Conservation (phyloP, 345 rosid species). For the Hibiscus syriacus region DNA sequence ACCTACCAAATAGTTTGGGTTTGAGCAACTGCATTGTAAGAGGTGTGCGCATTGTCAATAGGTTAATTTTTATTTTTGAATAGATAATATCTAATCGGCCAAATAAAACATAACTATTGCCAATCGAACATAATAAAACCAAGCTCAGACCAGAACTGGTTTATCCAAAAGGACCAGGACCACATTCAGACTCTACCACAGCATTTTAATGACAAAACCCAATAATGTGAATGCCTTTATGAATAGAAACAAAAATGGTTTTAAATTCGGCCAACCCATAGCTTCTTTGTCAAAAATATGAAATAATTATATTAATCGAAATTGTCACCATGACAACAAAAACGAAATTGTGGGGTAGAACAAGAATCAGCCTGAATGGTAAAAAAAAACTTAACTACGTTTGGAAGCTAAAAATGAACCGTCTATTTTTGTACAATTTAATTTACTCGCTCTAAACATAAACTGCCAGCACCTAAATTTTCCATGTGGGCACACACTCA, state of each 20-base stretch:
- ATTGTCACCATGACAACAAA: slow-evolving; percentile 11
- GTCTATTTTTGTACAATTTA: slow-evolving; percentile 27
- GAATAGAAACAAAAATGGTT: neutral
- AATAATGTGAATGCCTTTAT: neutral
- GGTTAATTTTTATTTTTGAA: no score
- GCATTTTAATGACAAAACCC: no score
- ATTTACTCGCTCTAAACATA: slow-evolving; percentile 24
- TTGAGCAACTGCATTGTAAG: no score
- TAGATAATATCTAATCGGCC: no score
- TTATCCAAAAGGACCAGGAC: no score
- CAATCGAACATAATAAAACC: no score
- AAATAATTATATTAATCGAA: slow-evolving; percentile 20
- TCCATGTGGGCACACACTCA: slow-evolving; percentile 2
- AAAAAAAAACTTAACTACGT: slow-evolving; percentile 13
- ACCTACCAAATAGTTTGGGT: no score
- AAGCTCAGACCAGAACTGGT: no score
- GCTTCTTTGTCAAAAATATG: slow-evolving; percentile 2
- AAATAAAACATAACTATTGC: no score
- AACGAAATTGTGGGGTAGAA: slow-evolving; percentile 1
- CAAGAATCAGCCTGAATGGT: slow-evolving; percentile 6
- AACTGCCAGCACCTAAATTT: slow-evolving; percentile 5
- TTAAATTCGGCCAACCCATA: neutral
- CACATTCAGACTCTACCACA: no score
- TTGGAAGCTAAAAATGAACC: slow-evolving; percentile 5
- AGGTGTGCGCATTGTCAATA: no score